Evolutionary conservation across 2,329 filamentous ascomycete genomes (phyloP), one percentile per base, ranked within the genome.

Genomic region (Penicillium sp.): DNA sequence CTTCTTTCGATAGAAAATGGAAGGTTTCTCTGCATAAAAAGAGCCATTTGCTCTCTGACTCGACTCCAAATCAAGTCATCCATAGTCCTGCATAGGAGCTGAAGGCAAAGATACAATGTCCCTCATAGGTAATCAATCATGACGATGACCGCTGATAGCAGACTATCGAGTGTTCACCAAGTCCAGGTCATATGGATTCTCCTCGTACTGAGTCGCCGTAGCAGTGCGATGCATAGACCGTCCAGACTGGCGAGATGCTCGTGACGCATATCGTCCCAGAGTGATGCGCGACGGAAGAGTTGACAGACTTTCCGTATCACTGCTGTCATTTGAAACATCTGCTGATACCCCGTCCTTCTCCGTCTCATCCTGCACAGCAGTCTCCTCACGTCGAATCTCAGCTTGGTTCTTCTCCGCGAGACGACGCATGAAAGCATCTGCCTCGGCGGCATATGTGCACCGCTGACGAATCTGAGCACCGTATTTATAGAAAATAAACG

Each of bases 401-500:
- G 55, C 61, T 47, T 68, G 63, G 51, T 70, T 69, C 54, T 67
- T 66, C 50, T 64, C 64, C 1, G 65, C 64, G 13, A 72, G 64
- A 15, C 65, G 63, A 26, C 64, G 62, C 70, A 72, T 72, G 45
- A 72, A 72, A 1, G 71, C 69, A 51, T 73, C 70, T 0, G 76
- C 75, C 50, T 78, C 70, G 19, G 71, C 75, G 24, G 76, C 71
- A 58, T 71, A 79, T 56, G 75, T 76, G 61, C 76, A 79, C 49
- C 72, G 72, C 62, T 75, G 71, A 12, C 78, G 71, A 37, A 80
- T 75, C 19, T 58, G 55, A 8, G 73, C 65, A 10, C 77, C 78
- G 60, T 78, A 78, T 56, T 73, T 73, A 64, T 79, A 79, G 60
- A 80, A 77, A 13, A 80, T 64, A 57, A 80, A 77, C 1, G 77